Evolutionary conservation across 1,139 yeast species (phyloP).

Genomic region (Saccharomyces hybrid): DNA sequence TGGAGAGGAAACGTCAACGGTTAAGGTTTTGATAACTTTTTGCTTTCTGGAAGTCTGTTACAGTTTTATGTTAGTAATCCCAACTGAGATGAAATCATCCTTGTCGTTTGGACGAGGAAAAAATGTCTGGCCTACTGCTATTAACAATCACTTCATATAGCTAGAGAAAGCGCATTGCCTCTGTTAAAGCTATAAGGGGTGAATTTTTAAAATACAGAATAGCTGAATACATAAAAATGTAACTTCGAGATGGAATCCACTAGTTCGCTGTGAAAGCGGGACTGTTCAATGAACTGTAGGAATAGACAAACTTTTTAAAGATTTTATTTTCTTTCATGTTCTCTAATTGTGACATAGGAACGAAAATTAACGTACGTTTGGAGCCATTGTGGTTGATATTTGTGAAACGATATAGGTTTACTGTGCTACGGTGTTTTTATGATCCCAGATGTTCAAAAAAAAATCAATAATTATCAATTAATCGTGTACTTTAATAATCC

Average conservation of each 20-base stretch:
- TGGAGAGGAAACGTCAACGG: constrained; percentile 93
- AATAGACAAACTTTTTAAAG: background rate
- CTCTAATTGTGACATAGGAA: background rate
- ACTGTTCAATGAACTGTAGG: constrained; percentile 1
- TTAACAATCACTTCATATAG: constrained; percentile 23
- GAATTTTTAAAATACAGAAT: constrained; percentile 27
- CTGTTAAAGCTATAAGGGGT: constrained; percentile 5
- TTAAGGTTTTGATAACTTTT: constrained; percentile 73
- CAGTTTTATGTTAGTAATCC: constrained; percentile 8
- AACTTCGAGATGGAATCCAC: constrained; percentile 1
- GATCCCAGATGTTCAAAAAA: too few relatives aligned
- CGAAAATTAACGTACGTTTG: constrained; percentile 24
- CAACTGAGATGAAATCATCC: background rate
- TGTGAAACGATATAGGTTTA: background rate
- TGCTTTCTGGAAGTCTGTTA: constrained; percentile 63
- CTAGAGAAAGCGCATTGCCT: constrained; percentile 1
- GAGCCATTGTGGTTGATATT: constrained; percentile 19
- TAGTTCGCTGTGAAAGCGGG: background rate
- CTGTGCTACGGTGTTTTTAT: background rate
- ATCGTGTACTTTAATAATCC: background rate
- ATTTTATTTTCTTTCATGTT: background rate
- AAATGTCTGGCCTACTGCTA: constrained; percentile 26
- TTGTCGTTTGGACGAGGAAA: constrained; percentile 6
- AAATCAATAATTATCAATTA: background rate
- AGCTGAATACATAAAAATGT: constrained; percentile 11